Conservation (phyloP, 768 basidiomycete genomes). For the Auricularia sp. region DNA sequence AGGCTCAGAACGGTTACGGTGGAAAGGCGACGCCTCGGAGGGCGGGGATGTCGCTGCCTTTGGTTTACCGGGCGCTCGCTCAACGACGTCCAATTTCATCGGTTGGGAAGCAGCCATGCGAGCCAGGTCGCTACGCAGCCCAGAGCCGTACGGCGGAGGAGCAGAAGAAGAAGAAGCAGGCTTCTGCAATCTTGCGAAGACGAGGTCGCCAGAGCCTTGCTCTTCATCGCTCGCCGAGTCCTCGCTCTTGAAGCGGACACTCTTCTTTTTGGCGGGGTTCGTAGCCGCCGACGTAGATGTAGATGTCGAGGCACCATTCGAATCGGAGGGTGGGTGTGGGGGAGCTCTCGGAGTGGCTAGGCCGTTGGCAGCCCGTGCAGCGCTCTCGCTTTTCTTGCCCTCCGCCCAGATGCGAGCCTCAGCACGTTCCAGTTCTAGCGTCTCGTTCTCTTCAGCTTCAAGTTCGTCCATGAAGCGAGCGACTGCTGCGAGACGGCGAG, state of each 20-base stretch:
- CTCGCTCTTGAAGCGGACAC: not conserved
- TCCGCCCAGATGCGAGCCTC: conserved; percentile 22
- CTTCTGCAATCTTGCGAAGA: not conserved
- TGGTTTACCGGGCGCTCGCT: not conserved
- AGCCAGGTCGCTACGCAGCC: not conserved
- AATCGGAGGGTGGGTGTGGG: not conserved
- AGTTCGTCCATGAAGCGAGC: conserved; percentile 5
- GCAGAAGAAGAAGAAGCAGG: not conserved
- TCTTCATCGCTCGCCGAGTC: not conserved
- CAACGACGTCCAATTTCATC: conserved; percentile 5
- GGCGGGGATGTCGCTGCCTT: not conserved
- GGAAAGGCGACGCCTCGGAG: not conserved
- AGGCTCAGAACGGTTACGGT: not conserved
- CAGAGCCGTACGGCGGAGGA: not conserved
- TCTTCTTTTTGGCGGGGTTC: not conserved
- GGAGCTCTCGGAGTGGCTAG: not conserved
- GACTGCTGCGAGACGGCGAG: conserved; percentile 10
- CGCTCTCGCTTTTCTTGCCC: conserved; percentile 17
- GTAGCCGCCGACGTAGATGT: not conserved
- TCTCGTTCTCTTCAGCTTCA: conserved; percentile 13
- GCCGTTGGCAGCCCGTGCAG: not conserved
- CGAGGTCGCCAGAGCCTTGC: not conserved
- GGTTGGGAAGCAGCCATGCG: not conserved
- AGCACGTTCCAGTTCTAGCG: conserved; percentile 14
- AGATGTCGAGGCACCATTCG: not conserved